Percentiles rank a stretch among this genome's conserved stretches.
Evolutionary conservation across 352 stramenopile genomes (phyloP).

Genomic region (Plasmopara halstedii): DNA sequence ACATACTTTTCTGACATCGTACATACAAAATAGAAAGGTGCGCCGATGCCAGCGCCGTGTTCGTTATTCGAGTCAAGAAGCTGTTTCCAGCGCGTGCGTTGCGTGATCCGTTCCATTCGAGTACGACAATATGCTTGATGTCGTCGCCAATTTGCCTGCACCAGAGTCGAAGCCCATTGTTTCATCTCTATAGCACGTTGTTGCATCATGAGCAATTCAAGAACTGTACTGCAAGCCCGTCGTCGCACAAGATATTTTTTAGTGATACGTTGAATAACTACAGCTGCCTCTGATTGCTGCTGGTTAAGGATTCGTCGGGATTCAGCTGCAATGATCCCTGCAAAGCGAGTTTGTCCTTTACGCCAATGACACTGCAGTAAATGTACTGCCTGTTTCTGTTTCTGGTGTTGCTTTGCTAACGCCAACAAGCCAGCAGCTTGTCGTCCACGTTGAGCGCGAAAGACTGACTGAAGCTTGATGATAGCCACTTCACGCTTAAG

Average conservation of each 20-base stretch:
- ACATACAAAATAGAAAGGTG: conserved; percentile 89
- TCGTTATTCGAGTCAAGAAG: conserved; percentile 82
- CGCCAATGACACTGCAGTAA: conserved; percentile 52
- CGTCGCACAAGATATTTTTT: conserved; percentile 38
- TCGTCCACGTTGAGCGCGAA: conserved; percentile 37
- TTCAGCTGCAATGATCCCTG: conserved; percentile 30
- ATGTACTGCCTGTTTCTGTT: conserved; percentile 27
- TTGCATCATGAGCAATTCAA: conserved; percentile 32
- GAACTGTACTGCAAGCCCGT: conserved; percentile 36
- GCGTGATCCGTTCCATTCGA: conserved; percentile 22
- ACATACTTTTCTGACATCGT: background rate
- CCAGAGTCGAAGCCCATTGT: conserved; percentile 52
- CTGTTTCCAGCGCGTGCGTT: conserved; percentile 86
- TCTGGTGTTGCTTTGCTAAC: conserved; percentile 30
- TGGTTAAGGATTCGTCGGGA: conserved; percentile 25
- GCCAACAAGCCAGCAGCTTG: conserved; percentile 34
- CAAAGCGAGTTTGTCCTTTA: conserved; percentile 34
- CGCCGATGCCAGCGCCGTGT: conserved; percentile 51
- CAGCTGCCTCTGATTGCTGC: conserved; percentile 23
- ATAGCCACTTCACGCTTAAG: conserved; percentile 36
- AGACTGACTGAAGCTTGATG: conserved; percentile 51
- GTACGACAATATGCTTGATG: conserved; percentile 28
- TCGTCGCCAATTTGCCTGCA: conserved; percentile 63
- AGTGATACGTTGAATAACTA: conserved; percentile 39
- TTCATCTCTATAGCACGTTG: conserved; percentile 52